Evolutionary conservation across 2,329 filamentous ascomycete genomes (phyloP), one percentile per base, ranked within the genome.

Genomic region (Periglandula ipomoeae): DNA sequence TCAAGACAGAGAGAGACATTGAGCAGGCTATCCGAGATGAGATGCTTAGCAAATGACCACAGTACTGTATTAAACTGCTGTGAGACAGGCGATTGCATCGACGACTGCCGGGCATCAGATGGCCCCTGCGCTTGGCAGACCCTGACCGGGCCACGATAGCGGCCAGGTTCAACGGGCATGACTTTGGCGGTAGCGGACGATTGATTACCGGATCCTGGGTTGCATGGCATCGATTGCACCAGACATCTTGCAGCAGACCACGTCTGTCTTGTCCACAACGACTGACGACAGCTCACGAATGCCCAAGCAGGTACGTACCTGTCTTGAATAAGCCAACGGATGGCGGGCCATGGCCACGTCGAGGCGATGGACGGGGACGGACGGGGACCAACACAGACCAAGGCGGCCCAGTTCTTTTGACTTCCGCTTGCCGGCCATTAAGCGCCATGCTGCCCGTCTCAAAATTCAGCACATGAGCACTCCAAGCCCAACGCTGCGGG

Each of bases 381-480:
- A 6, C 5, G 11, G 32, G 20, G 34, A 34, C 37, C 20, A 23
- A 22, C 19, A 13, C 38, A 34, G 27, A 30, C 44, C 44, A 44
- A 44, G 17, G 8, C 22, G 46, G 37, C 38, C 23, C 26, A n/a
- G 26, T 19, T 24, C 20, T 53, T 55, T 60, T 61, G 57, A 61
- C 59, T 65, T 64, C 58, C 58, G 59, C 60, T 62, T 62, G 64
- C 64, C 65, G 66, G 48, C 43, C 34, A 20, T 65, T 70, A 67
- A n/a, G 66, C 65, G 67, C 62, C 59, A 58, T 50, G 56, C 56
- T 60, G 60, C 58, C 59, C 63, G 67, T 69, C 66, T 70, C 62
- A 61, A 63, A 59, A 68, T 65, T 65, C 67, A 61, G 65, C 70
- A 73, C 70, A 72, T 73, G 70, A 72, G 66, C 67, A 67, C 41